Conservation (phyloP, 116 monocot genomes). For the Iris pallida region DNA sequence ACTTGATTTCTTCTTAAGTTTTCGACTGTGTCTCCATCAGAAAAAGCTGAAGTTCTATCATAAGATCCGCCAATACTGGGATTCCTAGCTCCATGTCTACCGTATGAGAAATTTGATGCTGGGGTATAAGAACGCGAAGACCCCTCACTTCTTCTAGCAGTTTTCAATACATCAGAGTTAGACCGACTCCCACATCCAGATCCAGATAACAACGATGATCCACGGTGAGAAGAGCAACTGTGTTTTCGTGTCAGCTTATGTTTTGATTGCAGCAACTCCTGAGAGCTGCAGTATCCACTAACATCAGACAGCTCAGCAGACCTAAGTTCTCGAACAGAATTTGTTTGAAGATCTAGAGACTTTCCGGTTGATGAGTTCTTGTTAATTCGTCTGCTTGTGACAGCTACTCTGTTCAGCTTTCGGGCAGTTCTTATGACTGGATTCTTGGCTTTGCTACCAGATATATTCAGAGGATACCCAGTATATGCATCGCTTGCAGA, state of each 20-base stretch:
- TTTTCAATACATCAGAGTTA: constrained; percentile 21
- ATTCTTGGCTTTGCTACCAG: neutral
- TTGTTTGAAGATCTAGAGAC: constrained; percentile 2
- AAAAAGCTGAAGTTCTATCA: constrained; percentile 43
- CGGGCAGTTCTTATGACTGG: constrained; percentile 7
- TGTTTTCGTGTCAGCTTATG: neutral
- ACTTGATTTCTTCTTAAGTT: constrained; percentile 33
- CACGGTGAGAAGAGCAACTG: constrained; percentile 4
- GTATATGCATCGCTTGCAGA: constrained; percentile 1
- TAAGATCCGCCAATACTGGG: constrained; percentile 36
- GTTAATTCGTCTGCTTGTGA: neutral
- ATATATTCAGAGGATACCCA: neutral
- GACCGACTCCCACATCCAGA: constrained; percentile 6
- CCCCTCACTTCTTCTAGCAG: constrained; percentile 32
- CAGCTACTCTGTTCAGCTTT: constrained; percentile 12
- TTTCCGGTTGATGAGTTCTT: constrained; percentile 1
- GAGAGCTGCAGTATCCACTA: constrained; percentile 20
- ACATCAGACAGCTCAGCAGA: constrained; percentile 15
- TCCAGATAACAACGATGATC: constrained; percentile 20
- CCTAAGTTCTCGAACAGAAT: constrained; percentile 1
- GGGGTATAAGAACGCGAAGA: constrained; percentile 49
- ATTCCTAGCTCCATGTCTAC: constrained; percentile 23
- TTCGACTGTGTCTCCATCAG: constrained; percentile 45
- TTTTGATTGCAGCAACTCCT: neutral
- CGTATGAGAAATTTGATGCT: constrained; percentile 51